Percentiles rank a stretch among this genome's conserved stretches.
Evolutionary conservation across 2,329 filamentous ascomycete species (phyloP).

Genomic region (Colletotrichum cereale): DNA sequence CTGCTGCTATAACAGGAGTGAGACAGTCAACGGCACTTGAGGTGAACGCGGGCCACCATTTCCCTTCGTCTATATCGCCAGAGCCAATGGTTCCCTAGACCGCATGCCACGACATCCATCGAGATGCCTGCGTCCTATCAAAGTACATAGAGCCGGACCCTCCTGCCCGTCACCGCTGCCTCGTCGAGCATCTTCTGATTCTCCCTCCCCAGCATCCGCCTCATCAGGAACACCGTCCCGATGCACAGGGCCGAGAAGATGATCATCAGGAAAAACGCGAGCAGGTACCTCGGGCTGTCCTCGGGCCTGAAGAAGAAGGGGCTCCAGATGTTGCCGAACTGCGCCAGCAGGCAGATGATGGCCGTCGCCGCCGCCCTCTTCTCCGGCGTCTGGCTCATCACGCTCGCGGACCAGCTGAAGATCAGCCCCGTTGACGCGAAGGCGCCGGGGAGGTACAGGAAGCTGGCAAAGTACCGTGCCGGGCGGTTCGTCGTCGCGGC

Average conservation of each 20-base stretch:
- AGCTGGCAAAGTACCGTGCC: constrained; percentile 59
- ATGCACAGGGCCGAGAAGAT: constrained; percentile 24
- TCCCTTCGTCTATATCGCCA: background rate
- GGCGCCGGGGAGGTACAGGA: constrained; percentile 47
- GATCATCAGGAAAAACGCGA: constrained; percentile 46
- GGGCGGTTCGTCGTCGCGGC: constrained; percentile 66
- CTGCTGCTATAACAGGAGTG: background rate
- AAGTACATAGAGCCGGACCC: constrained; percentile 20
- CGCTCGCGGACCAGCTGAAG: constrained; percentile 51
- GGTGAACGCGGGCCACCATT: background rate
- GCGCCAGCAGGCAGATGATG: constrained; percentile 52
- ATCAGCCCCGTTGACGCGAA: constrained; percentile 49
- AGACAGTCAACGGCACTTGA: background rate
- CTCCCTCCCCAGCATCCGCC: constrained; percentile 24
- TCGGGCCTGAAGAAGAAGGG: constrained; percentile 53
- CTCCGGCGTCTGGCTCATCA: constrained; percentile 52
- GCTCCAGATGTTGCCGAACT: constrained; percentile 55
- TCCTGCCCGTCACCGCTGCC: constrained; percentile 24
- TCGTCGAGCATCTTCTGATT: constrained; percentile 26
- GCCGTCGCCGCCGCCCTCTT: constrained; percentile 52
- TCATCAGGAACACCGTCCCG: constrained; percentile 33
- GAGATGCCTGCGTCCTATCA: background rate
- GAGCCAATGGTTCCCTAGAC: background rate
- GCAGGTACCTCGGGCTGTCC: constrained; percentile 47
- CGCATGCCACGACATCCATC: background rate